These are phyloP conservation scores for Bretziella fagacearum DNA, from an alignment of 2,329 filamentous ascomycete genomes.

Conservation along the genomic window DNA sequence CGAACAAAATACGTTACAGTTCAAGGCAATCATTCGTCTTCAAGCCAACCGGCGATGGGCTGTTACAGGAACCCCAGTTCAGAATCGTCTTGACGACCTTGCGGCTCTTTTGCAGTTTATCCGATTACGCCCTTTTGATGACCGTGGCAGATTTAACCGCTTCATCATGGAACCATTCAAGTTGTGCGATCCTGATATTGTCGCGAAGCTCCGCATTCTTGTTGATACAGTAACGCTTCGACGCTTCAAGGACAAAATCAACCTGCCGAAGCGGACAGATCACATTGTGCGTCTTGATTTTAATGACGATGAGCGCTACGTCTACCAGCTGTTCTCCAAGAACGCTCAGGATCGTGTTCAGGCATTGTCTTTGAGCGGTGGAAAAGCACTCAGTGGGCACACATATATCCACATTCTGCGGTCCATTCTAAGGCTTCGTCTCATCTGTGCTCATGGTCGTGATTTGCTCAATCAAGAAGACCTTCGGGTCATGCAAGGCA, in stretches of 20 bases:
- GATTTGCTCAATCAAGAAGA: constrained; percentile 78
- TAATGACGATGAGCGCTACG: constrained; percentile 49
- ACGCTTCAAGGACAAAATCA: constrained; percentile 78
- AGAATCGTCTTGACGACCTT: constrained; percentile 83
- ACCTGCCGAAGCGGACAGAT: constrained; percentile 60
- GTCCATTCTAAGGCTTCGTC: constrained; percentile 71
- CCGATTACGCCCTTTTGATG: constrained; percentile 69
- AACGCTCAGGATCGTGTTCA: constrained; percentile 68
- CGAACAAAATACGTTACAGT: constrained; percentile 64
- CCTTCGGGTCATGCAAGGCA: constrained; percentile 59
- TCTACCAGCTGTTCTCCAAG: constrained; percentile 74
- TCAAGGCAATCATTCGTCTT: constrained; percentile 67
- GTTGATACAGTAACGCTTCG: constrained; percentile 91
- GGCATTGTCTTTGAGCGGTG: constrained; percentile 43
- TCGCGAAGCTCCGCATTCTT: constrained; percentile 70
- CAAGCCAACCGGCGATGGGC: constrained; percentile 78
- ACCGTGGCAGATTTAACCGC: constrained; percentile 55
- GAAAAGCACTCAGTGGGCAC: constrained; percentile 57
- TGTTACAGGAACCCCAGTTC: constrained; percentile 90
- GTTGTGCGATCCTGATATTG: constrained; percentile 62
- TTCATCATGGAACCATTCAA: constrained; percentile 80
- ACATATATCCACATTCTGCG: constrained; percentile 91
- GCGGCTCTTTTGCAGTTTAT: constrained; percentile 76
- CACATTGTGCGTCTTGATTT: constrained; percentile 60
- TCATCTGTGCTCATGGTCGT: constrained; percentile 87